Evolutionary conservation across 768 basidiomycete genomes (phyloP), one percentile per base, ranked within the genome.

Genomic region (Fibroporia radiculosa): DNA sequence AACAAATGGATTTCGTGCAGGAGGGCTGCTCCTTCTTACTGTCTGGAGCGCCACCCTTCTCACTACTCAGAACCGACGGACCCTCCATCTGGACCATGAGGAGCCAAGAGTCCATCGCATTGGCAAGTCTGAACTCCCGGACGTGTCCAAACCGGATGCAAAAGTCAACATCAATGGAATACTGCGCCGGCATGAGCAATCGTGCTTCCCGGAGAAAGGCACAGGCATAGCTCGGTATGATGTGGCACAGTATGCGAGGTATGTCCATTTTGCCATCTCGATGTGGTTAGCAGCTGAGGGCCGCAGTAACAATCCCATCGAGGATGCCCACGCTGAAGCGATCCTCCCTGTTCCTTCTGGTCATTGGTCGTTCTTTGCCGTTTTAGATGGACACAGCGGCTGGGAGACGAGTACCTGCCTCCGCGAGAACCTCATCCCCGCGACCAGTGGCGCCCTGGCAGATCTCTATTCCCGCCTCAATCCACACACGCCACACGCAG

Each of bases 371-470:
- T 55, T 68, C 16, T 63, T 66, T 40, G 55, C 58, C 4, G 49
- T 66, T 20, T 56, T 57, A 37, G 62, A 68, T 44, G 65, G 63
- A 7, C 62, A 62, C 40, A 56, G 50, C 38, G 64, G 70, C 25
- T 45, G 53, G 11, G 54, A 56, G 6, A 69, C 67, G 25, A 66
- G 66, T 20, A 39, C 48, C 0, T 60, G 61, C 48, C 60, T 73
- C 10, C 44, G 56, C 4, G 42, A 61, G 3, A 60, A 62, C 26
- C 61, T 74, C 16, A 50, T 65, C 8, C 44, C 38, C 10, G 53
- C 56, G 8, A 52, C 60, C 4, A 39, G 28, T 16, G 56, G 51
- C 11, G 54, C 57, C 12, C 52, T 58, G 18, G 49, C 40, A 3
- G 59, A 59, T 36, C 48, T 59, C 8, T 59, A 57, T 46, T 36